Percentiles rank a stretch among this genome's conserved stretches.
These are phyloP conservation scores for Hericium alpestre DNA, from an alignment of 768 basidiomycete species.

Conservation along the genomic window DNA sequence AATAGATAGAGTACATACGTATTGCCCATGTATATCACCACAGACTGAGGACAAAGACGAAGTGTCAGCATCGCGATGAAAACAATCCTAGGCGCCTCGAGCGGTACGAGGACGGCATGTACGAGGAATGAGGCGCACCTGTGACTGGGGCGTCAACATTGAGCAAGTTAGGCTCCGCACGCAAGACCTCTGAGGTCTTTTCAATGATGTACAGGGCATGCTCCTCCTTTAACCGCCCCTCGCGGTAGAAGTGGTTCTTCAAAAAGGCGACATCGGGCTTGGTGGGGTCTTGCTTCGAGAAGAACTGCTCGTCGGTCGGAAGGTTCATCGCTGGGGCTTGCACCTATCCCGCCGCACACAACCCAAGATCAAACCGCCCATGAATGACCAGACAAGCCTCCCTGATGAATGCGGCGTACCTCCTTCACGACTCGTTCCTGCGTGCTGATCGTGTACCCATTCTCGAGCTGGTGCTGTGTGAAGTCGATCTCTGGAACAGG, in stretches of 20 bases:
- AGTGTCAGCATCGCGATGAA: slow-evolving; percentile 10
- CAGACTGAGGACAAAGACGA: slow-evolving; percentile 49
- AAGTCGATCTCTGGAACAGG: slow-evolving; percentile 67
- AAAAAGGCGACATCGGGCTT: slow-evolving; percentile 95
- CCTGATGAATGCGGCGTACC: slow-evolving; percentile 32
- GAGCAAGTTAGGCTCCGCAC: slow-evolving; percentile 80
- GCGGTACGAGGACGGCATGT: slow-evolving; percentile 11
- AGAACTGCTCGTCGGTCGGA: slow-evolving; percentile 93
- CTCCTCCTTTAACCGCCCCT: slow-evolving; percentile 86
- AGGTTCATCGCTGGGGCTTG: slow-evolving; percentile 94
- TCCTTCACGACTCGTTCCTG: slow-evolving; percentile 96
- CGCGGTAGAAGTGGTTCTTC: slow-evolving; percentile 98
- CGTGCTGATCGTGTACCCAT: slow-evolving; percentile 84
- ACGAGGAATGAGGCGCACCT: slow-evolving; percentile 38
- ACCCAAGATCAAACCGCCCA: background rate
- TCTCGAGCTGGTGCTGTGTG: slow-evolving; percentile 86
- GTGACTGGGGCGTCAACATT: slow-evolving; percentile 97
- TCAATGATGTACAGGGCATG: slow-evolving; percentile 92
- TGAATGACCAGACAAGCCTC: background rate
- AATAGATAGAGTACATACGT: slow-evolving; percentile 45
- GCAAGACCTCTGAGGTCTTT: slow-evolving; percentile 75
- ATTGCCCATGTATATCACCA: slow-evolving; percentile 99
- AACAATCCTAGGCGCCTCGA: background rate
- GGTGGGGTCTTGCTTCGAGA: slow-evolving; percentile 66
- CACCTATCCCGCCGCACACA: slow-evolving; percentile 47